A percentile compares a stretch with the other conserved stretches of the same genome.
These are phyloP conservation scores for Aspergillus wentii DNA, from an alignment of 495 filamentous ascomycete genomes.

Conservation along the genomic window DNA sequence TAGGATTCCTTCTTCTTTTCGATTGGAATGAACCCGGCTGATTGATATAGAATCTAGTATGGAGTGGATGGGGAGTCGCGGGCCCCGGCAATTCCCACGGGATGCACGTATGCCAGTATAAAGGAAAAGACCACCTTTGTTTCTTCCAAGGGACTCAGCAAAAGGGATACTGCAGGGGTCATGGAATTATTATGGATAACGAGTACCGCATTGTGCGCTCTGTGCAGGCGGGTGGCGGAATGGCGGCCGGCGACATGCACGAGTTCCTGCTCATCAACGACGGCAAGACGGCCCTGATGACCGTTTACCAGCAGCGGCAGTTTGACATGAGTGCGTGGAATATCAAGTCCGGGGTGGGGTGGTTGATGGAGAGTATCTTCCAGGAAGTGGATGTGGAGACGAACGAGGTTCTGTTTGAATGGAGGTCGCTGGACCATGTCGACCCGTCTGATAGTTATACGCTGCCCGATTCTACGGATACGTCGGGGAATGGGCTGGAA, in stretches of 20 bases:
- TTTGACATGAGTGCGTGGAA: conserved; percentile 51
- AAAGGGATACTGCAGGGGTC: conserved; percentile 48
- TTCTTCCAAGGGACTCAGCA: conserved; percentile 52
- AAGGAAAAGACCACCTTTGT: conserved; percentile 46
- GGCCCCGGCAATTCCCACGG: conserved; percentile 38
- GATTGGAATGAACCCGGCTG: conserved; percentile 8
- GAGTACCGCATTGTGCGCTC: conserved; percentile 45
- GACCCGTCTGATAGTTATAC: conserved; percentile 42
- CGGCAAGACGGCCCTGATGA: conserved; percentile 49
- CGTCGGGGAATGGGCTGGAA: conserved; percentile 38
- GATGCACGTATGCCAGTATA: conserved; percentile 42
- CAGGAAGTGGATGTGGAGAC: conserved; percentile 50
- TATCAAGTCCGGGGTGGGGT: conserved; percentile 39
- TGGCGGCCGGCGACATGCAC: conserved; percentile 47
- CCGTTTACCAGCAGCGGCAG: conserved; percentile 51
- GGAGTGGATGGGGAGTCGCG: conserved; percentile 40
- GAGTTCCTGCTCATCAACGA: conserved; percentile 43
- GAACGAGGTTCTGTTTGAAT: conserved; percentile 47
- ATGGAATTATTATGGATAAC: conserved; percentile 49
- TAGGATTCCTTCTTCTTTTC: conserved; percentile 1
- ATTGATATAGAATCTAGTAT: conserved; percentile 35
- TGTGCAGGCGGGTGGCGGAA: conserved; percentile 38
- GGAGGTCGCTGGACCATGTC: conserved; percentile 48
- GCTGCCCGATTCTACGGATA: conserved; percentile 40
- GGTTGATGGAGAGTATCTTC: conserved; percentile 47